Conservation (phyloP, 78 protist species). For the Pelomyxa schiedti region DNA sequence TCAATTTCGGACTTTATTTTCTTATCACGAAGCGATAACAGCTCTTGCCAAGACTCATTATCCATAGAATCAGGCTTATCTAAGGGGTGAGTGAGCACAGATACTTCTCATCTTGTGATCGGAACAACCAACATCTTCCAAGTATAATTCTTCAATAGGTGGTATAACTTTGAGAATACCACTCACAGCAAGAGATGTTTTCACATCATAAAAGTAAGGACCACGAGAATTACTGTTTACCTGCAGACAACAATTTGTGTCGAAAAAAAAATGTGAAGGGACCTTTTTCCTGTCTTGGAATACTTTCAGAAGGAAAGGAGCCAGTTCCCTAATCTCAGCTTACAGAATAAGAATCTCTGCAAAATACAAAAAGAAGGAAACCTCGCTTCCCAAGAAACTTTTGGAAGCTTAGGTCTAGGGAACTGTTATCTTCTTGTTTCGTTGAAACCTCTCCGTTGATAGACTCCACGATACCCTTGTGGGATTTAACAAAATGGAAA, state of each 20-base stretch:
- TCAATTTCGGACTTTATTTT: background rate
- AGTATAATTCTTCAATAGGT: background rate
- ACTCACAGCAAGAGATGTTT: no score
- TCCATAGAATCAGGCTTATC: slow-evolving; percentile 5
- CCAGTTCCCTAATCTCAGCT: no score
- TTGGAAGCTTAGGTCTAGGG: background rate
- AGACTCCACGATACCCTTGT: no score
- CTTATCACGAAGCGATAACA: background rate
- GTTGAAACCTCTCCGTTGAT: background rate
- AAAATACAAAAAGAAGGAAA: background rate
- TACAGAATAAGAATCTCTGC: no score
- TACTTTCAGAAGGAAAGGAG: background rate
- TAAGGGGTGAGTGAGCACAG: background rate
- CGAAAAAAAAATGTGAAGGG: background rate
- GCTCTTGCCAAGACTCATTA: slow-evolving; percentile 9
- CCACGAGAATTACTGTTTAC: background rate
- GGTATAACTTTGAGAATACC: no score
- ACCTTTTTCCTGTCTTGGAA: background rate
- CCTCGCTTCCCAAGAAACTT: background rate
- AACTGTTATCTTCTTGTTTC: background rate
- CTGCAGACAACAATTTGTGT: background rate
- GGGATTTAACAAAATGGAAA: background rate
- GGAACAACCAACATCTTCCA: background rate
- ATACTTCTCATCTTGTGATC: background rate
- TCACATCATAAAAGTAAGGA: background rate